These are phyloP conservation scores for Fraxinus baroniana DNA, from an alignment of 305 asterid genomes.

Conservation along the genomic window DNA sequence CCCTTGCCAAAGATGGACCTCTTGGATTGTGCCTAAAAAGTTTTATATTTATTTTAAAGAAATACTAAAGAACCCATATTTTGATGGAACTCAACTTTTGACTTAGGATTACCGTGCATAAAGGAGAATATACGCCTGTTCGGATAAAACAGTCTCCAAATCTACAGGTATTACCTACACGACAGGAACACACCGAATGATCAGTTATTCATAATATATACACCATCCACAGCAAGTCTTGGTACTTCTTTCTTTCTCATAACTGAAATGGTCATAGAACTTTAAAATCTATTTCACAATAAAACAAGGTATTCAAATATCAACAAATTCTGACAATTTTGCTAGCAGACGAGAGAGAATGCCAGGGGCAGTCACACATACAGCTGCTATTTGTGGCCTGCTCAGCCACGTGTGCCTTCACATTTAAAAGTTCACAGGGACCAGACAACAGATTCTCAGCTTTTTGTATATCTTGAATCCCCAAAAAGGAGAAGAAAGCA, in stretches of 20 bases:
- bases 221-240: too few relatives aligned
- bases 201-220: too few relatives aligned
- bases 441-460: neutral
- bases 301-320: neutral
- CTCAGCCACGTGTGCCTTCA: neutral
- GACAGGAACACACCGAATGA: neutral
- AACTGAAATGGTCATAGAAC: too few relatives aligned
- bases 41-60: neutral
- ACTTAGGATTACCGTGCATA: slow-evolving; percentile 42
- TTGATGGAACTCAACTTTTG: neutral
- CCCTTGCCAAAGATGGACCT: slow-evolving; percentile 26
- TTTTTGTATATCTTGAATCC: neutral
- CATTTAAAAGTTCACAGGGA: neutral
- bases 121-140: slow-evolving; percentile 56
- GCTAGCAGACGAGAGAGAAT: neutral
- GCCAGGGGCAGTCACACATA: neutral
- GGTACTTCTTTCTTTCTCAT: too few relatives aligned
- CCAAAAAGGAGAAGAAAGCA: neutral
- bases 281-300: neutral
- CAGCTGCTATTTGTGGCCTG: neutral
- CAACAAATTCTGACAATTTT: neutral
- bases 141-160: slow-evolving; percentile 48
- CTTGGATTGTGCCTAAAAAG: slow-evolving; percentile 37
- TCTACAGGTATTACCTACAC: slow-evolving; percentile 51
- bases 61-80: neutral